These are phyloP conservation scores for Plasmodium ovale DNA, from an alignment of 169 alveolate species.

Conservation along the genomic window DNA sequence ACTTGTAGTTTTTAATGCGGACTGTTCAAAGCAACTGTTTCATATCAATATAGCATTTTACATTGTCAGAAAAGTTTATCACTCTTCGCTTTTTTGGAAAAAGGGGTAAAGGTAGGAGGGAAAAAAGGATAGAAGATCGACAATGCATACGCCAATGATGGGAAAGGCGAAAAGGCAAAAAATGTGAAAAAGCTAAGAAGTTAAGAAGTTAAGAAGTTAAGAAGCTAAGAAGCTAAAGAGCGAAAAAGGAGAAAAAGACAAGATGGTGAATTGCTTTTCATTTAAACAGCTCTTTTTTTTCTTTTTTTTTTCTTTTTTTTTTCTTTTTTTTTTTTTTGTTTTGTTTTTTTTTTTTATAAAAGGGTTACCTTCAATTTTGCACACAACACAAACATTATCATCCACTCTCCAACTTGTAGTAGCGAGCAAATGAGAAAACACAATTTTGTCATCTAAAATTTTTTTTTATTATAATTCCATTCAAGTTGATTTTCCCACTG, in stretches of 20 bases:
- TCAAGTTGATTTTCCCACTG: neutral
- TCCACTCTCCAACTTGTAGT: neutral
- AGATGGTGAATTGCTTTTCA: neutral
- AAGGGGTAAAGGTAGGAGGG: neutral
- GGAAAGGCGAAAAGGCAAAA: neutral
- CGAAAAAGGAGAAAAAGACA: no score
- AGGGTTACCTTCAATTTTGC: neutral
- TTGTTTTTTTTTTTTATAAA: conserved; percentile 3
- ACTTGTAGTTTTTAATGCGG: neutral
- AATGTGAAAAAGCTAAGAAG: neutral
- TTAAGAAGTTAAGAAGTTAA: no score
- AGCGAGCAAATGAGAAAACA: neutral
- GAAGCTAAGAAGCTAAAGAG: no score
- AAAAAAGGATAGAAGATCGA: neutral
- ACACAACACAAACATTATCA: neutral
- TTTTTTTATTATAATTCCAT: neutral
- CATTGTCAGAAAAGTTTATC: neutral
- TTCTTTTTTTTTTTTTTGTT: conserved; percentile 4
- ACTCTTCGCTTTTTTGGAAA: neutral
- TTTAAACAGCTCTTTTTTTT: neutral
- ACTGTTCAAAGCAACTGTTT: conserved; percentile 13
- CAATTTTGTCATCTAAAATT: neutral
- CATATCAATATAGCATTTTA: neutral
- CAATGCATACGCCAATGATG: no score
- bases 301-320: neutral